These are phyloP conservation scores for Whalleya microplaca DNA, from an alignment of 2,329 filamentous ascomycete genomes.

Conservation along the genomic window DNA sequence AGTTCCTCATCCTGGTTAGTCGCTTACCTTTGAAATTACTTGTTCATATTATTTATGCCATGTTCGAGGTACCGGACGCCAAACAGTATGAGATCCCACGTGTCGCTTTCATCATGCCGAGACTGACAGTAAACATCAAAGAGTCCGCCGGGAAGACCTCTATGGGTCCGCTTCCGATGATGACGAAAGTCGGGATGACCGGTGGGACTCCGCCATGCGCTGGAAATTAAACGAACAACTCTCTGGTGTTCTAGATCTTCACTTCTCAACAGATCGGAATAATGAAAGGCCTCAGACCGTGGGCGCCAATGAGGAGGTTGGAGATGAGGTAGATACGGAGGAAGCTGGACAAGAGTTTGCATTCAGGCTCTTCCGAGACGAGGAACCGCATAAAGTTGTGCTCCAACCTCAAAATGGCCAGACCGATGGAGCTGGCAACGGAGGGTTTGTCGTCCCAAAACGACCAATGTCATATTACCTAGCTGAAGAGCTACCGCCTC, in stretches of 20 bases:
- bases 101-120: constrained; percentile 5
- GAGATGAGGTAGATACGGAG: constrained; percentile 20
- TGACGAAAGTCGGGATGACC: constrained; percentile 36
- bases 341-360: constrained; percentile 50
- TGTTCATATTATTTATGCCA: constrained; percentile 28
- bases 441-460: constrained; percentile 43
- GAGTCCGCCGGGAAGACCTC: constrained; percentile 61
- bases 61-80: constrained; percentile 57
- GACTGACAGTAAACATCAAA: constrained; percentile 32
- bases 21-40: not conserved
- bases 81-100: constrained; percentile 48
- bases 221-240: constrained; percentile 53
- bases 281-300: constrained; percentile 10
- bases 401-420: constrained; percentile 46
- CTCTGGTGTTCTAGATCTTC: constrained; percentile 49
- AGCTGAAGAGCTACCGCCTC: constrained; percentile 41
- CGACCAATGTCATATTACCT: constrained; percentile 56
- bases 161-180: constrained; percentile 43
- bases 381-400: constrained; percentile 53
- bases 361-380: constrained; percentile 61
- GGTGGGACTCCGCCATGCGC: constrained; percentile 44
- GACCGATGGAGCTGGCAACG: constrained; percentile 42
- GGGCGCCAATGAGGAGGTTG: constrained; percentile 13
- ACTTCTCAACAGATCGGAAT: constrained; percentile 27
- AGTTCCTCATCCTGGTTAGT: not conserved